Base-by-base conservation (phyloP, 179 eudicot species). In the Camellia oleifera region DNA sequence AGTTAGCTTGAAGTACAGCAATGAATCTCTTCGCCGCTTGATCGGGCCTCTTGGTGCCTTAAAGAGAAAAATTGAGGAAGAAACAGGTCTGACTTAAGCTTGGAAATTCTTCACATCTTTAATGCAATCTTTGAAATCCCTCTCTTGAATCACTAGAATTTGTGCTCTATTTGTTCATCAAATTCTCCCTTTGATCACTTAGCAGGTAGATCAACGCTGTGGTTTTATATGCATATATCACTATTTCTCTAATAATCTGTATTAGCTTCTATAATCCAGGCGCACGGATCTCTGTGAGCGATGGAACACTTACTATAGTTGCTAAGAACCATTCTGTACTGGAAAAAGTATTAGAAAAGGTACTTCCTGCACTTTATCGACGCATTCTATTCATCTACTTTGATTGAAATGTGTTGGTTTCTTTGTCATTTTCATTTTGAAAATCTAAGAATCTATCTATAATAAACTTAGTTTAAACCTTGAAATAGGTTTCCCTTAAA, bases 41-140 rank as follows among this genome's bases (percentile, higher is more conserved):
- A 81, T 94, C 81, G 99, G 99, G 72, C 99, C 97, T 80, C 85
- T 94, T 65, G 99, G 99, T 85, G 91, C 91, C 61, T 80, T 90
- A 73, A 96, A 92, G 85, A 90, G 89, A 83, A 92, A 90, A 88
- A 88, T 94, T 80, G 99, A 96, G 85, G 97, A 88, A 80, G 94
- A 92, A 85, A 96, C 99, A 89, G 99, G 99, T 92, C 10, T 23
- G 72, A 53, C 77, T 80, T 32, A 23, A 75, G 76, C 64, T 56
- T 61, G 64, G 61, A 6, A 65, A 64, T 57, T 60, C 63, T 76
- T 3, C 5, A 18, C n/a, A 42, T 2, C 12, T 46, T 26, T 12
- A 46, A 2, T 76, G 7, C 79, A 23, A 23, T 14, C 23, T 15
- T 3, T 46, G 23, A 61, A 3, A 13, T 50, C 58, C 42, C 14